A percentile compares a stretch with the other conserved stretches of the same genome.
phyloP scores from a whole-genome alignment of 306 rosid species.

The Cucurbita maxima region DNA sequence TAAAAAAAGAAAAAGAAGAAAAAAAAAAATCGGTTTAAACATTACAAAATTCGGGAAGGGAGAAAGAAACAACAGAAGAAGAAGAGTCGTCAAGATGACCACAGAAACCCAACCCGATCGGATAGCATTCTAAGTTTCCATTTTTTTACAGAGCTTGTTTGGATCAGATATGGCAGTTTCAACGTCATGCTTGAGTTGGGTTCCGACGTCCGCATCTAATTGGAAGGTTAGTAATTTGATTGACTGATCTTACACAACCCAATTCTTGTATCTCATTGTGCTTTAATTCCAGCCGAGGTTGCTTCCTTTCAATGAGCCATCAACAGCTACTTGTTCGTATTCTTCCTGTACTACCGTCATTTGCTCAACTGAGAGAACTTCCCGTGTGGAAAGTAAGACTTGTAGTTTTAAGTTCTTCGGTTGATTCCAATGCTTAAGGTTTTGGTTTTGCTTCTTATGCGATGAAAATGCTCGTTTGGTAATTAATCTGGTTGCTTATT shows the following conservation, averaged over 20 bases:
- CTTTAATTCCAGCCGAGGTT: conserved; percentile 29
- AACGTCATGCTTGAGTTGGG: conserved; percentile 42
- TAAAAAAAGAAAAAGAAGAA: neutral
- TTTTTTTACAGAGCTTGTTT: conserved; percentile 11
- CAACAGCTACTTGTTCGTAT: conserved; percentile 22
- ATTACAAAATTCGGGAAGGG: neutral
- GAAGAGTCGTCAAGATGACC: conserved; percentile 5
- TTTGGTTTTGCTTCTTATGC: neutral
- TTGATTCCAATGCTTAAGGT: neutral
- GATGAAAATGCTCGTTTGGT: neutral
- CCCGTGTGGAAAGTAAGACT: conserved; percentile 35
- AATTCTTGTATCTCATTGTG: conserved; percentile 3
- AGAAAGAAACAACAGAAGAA: neutral
- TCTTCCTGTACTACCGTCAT: conserved; percentile 21
- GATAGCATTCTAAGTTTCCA: conserved; percentile 14
- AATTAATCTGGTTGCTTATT: neutral
- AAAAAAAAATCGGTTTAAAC: neutral
- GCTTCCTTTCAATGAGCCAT: conserved; percentile 28
- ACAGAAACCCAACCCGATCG: conserved; percentile 20
- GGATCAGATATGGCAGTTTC: conserved; percentile 44
- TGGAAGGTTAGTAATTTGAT: conserved; percentile 29
- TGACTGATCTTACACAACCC: neutral
- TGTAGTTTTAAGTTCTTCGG: neutral
- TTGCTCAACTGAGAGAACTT: conserved; percentile 29
- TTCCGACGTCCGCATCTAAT: conserved; percentile 31